Percentiles rank a stretch among this genome's conserved stretches.
Conservation (phyloP, 202 grass and related monocot genomes). For the Miscanthus sacchariflorus region DNA sequence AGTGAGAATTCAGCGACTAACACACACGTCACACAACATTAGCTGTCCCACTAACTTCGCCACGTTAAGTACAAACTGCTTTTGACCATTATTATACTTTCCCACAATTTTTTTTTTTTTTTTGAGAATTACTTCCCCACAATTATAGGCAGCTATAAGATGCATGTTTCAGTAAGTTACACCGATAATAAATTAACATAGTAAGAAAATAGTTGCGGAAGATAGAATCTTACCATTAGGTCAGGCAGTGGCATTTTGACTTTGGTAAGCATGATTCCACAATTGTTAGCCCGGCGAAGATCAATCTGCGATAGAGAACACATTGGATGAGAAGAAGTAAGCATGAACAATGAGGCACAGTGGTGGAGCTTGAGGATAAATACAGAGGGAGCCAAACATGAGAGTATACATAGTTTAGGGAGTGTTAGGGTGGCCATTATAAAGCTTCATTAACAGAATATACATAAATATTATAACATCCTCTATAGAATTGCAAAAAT, state of each 20-base stretch:
- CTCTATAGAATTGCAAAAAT: neutral
- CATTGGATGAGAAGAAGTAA: slow-evolving; percentile 38
- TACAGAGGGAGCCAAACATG: neutral
- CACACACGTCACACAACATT: neutral
- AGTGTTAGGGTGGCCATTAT: neutral
- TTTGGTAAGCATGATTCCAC: slow-evolving; percentile 99
- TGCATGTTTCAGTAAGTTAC: neutral
- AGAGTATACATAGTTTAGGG: too few relatives aligned
- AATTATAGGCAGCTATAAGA: slow-evolving; percentile 28
- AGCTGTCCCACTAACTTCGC: neutral
- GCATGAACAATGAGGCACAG: slow-evolving; percentile 4
- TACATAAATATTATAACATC: neutral
- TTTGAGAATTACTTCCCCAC: neutral
- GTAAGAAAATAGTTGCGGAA: neutral
- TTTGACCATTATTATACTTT: slow-evolving; percentile 25
- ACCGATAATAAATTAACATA: slow-evolving; percentile 34
- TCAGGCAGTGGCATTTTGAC: slow-evolving; percentile 98
- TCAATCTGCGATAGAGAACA: slow-evolving; percentile 78
- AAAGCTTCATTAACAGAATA: neutral
- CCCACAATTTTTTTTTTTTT: neutral
- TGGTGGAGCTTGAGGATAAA: too few relatives aligned
- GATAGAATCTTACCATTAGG: slow-evolving; percentile 73
- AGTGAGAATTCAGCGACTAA: too few relatives aligned
- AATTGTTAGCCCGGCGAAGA: slow-evolving; percentile 96
- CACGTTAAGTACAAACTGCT: slow-evolving; percentile 10